These are phyloP conservation scores for Amniculicola lignicola DNA, from an alignment of 495 filamentous ascomycete species.

Conservation along the genomic window DNA sequence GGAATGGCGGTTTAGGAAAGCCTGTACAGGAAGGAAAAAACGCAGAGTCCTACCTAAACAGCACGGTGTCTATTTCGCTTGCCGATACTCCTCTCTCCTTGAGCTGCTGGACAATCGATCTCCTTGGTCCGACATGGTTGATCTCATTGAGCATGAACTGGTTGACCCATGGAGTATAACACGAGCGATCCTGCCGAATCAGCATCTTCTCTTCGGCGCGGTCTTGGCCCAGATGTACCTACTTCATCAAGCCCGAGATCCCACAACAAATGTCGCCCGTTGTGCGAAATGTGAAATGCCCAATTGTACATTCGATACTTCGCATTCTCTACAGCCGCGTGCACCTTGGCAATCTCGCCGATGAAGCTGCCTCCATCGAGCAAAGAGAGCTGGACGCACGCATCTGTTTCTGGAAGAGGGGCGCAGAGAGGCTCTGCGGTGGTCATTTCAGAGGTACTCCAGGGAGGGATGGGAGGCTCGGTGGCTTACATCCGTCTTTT, in stretches of 20 bases:
- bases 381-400: conserved; percentile 18
- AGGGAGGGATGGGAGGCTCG: neutral
- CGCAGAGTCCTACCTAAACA: conserved; percentile 32
- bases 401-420: conserved; percentile 22
- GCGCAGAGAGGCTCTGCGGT: conserved; percentile 7
- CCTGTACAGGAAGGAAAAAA: too few relatives aligned
- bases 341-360: conserved; percentile 17
- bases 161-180: conserved; percentile 31
- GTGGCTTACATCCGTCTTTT: conserved; percentile 10
- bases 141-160: conserved; percentile 18
- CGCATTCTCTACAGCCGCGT: conserved; percentile 16
- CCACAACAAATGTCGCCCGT: conserved; percentile 29
- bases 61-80: conserved; percentile 23
- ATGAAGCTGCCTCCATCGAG: conserved; percentile 32
- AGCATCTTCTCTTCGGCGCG: neutral
- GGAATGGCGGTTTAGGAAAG: too few relatives aligned
- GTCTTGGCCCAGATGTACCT: conserved; percentile 3
- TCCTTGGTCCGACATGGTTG: conserved; percentile 30
- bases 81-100: conserved; percentile 12
- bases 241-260: conserved; percentile 28
- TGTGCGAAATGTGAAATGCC: conserved; percentile 29
- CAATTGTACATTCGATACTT: conserved; percentile 32
- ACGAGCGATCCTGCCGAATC: conserved; percentile 21
- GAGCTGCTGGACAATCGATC: conserved; percentile 19
- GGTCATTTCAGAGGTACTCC: conserved; percentile 16